Conservation (phyloP, 768 basidiomycete species). For the Floccularia luteovirens region DNA sequence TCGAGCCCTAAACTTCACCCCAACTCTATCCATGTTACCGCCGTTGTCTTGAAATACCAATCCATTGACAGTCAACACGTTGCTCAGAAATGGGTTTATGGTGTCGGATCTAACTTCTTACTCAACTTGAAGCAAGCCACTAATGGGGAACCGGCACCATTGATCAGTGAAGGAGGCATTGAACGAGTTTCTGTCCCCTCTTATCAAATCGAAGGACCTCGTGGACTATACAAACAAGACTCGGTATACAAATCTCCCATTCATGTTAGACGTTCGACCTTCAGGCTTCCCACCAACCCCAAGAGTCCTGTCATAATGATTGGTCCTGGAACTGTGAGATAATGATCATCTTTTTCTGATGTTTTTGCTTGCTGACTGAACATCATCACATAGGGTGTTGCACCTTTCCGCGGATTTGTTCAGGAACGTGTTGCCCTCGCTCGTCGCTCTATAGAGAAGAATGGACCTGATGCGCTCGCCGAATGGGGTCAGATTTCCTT, state of each 20-base stretch:
- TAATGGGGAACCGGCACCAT: conserved; percentile 46
- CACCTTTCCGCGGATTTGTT: conserved; percentile 98
- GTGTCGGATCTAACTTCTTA: conserved; percentile 93
- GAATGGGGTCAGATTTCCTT: conserved; percentile 96
- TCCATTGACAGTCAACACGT: conserved; percentile 48
- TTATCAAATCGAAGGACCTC: conserved; percentile 88
- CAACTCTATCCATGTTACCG: conserved; percentile 89
- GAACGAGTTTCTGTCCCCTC: conserved; percentile 43
- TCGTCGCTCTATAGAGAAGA: conserved; percentile 91
- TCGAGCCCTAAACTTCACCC: conserved; percentile 91
- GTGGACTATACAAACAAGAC: conserved; percentile 72
- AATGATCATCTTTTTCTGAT: background rate
- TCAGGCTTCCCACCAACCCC: conserved; percentile 94
- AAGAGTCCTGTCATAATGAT: conserved; percentile 99
- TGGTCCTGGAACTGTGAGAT: conserved; percentile 92
- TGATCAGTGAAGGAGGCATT: conserved; percentile 27
- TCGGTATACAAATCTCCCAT: conserved; percentile 79
- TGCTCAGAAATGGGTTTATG: conserved; percentile 65
- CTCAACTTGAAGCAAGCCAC: conserved; percentile 82
- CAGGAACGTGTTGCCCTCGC: conserved; percentile 97
- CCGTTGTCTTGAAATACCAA: conserved; percentile 92
- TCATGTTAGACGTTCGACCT: conserved; percentile 93
- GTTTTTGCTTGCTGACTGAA: conserved; percentile 6
- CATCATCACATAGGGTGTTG: conserved; percentile 67
- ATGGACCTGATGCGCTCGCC: conserved; percentile 83